These are phyloP conservation scores for Penicillium angulare DNA, from an alignment of 495 filamentous ascomycete species.

Conservation along the genomic window DNA sequence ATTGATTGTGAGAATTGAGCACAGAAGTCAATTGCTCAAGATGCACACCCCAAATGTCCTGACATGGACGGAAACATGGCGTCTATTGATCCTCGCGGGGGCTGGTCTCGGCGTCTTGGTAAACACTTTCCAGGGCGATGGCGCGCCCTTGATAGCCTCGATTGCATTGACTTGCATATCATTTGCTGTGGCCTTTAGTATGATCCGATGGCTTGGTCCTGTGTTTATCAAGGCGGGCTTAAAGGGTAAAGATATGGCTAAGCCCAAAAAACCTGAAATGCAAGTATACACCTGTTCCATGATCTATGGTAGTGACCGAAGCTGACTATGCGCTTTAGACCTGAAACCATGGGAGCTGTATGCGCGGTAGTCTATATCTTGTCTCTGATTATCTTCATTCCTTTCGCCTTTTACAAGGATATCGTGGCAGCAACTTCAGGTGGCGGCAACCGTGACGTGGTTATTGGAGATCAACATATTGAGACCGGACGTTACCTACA, in stretches of 20 bases:
- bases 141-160: conserved; percentile 85
- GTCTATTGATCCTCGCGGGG: conserved; percentile 64
- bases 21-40: conserved; percentile 4
- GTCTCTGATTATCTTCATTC: conserved; percentile 84
- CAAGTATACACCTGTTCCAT: conserved; percentile 34
- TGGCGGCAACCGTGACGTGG: conserved; percentile 85
- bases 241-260: conserved; percentile 89
- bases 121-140: conserved; percentile 81
- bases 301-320: not conserved
- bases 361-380: conserved; percentile 91
- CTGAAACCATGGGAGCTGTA: conserved; percentile 96
- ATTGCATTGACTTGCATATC: conserved; percentile 82
- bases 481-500: conserved; percentile 80
- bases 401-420: conserved; percentile 96
- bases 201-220: conserved; percentile 93
- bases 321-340: conserved; percentile 47
- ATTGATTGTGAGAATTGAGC: not conserved
- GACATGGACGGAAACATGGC: conserved; percentile 65
- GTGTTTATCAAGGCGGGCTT: conserved; percentile 85
- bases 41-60: conserved; percentile 51
- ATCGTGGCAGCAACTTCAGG: conserved; percentile 95
- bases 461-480: conserved; percentile 61
- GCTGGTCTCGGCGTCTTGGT: conserved; percentile 71
- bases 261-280: conserved; percentile 72
- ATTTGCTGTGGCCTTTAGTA: conserved; percentile 72